Evolutionary conservation across 345 rosid genomes (phyloP).

Genomic region (Kandelia obovata): DNA sequence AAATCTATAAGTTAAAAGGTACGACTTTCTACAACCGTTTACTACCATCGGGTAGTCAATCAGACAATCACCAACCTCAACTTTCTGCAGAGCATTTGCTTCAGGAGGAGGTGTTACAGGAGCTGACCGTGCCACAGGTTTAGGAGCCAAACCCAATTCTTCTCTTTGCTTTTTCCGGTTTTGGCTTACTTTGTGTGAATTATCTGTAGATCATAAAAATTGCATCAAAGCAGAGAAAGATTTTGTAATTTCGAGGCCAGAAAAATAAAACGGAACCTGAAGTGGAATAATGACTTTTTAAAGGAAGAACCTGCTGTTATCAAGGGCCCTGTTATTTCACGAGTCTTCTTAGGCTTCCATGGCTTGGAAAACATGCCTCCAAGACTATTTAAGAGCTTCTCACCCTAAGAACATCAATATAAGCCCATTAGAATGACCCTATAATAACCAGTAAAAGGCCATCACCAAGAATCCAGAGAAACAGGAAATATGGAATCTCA

Average conservation of each 20-base stretch:
- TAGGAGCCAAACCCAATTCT: conserved; percentile 19
- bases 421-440: not conserved
- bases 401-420: conserved; percentile 18
- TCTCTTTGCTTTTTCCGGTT: conserved; percentile 22
- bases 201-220: conserved; percentile 16
- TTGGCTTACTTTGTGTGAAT: conserved; percentile 8
- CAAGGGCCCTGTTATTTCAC: conserved; percentile 25
- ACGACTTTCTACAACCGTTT: not conserved
- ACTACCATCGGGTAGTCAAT: not conserved
- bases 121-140: conserved; percentile 19
- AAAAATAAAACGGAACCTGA: not conserved
- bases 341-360: conserved; percentile 30
- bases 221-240: not conserved
- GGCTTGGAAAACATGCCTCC: conserved; percentile 37
- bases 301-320: conserved; percentile 22
- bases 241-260: not conserved
- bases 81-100: conserved; percentile 21
- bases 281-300: not conserved
- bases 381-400: conserved; percentile 31
- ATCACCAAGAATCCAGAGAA: not conserved
- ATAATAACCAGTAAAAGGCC: not conserved
- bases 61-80: conserved; percentile 22
- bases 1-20: not conserved
- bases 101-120: conserved; percentile 24
- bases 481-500: not conserved